Evolutionary conservation across 495 filamentous ascomycete species (phyloP), one percentile per base, ranked within the genome.

Genomic region (Xylaria palmicola): DNA sequence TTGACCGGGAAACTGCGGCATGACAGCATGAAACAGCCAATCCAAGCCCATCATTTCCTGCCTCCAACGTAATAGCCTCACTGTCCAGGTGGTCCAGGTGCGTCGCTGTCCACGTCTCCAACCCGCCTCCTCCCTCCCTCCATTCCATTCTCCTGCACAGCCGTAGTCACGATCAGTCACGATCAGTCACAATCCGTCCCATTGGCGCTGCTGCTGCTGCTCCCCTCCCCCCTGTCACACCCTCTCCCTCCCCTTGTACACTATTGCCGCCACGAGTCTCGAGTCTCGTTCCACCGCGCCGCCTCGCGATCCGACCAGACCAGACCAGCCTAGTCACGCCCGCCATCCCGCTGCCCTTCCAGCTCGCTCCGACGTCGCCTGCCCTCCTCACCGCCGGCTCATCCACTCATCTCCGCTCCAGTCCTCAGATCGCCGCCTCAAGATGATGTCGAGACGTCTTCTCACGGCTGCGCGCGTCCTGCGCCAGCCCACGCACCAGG

Each of bases 361-460:
- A n/a, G n/a, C n/a, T n/a, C 60, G 15, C 55, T 39, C 24, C 34
- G 43, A 5, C 59, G 26, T 27, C 45, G 45, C 26, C 62, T 45
- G 55, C 65, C 45, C 53, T 30, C 45, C 44, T 61, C 57, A 24
- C 60, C 53, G 29, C 60, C 53, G 37, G 12, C 7, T 36, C 22
- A 55, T 56, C 60, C 52, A 44, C 30, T 36, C 19, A 40, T 36
- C 15, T 55, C 22, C 51, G 15, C 6, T 55, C 49, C 22, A 13
- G 9, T 17, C 20, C 20, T 27, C 41, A n/a, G 7, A 47, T 8
- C 24, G 9, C 40, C 8, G 43, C 22, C 65, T 67, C 67, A 77
- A 1, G 3, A 84, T 82, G 78, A 64, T 83, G 65, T 83, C 79
- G 29, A 74, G 77, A 70, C 72, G 76, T 55, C 66, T 83, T 62